A percentile compares a stretch with the other conserved stretches of the same genome.
These are phyloP conservation scores for Hygrophorus pudorinus DNA, from an alignment of 768 basidiomycete genomes.

Conservation along the genomic window DNA sequence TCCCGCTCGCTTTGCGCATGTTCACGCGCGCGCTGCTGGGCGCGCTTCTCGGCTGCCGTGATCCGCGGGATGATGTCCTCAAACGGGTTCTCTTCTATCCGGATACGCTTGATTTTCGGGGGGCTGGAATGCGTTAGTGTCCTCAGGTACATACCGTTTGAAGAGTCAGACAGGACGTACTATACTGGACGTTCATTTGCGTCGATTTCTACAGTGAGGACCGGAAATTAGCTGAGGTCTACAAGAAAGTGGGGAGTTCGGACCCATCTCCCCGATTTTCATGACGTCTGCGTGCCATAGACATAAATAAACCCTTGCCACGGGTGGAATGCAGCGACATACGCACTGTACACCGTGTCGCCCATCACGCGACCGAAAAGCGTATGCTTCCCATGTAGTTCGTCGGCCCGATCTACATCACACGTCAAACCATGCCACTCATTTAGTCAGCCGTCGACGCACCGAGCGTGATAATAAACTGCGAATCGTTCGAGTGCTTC, in stretches of 20 bases:
- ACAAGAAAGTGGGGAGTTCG: conserved; percentile 12
- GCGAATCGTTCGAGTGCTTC: conserved; percentile 86
- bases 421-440: background rate
- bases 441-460: background rate
- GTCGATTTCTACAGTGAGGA: conserved; percentile 46
- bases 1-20: conserved; percentile 71
- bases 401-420: conserved; percentile 71
- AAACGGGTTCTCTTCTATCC: conserved; percentile 90
- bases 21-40: conserved; percentile 74
- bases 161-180: conserved; percentile 29
- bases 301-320: background rate
- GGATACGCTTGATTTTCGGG: conserved; percentile 79
- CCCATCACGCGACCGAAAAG: conserved; percentile 86
- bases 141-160: too few species aligned
- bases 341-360: conserved; percentile 82
- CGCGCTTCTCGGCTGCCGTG: conserved; percentile 84
- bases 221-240: conserved; percentile 4
- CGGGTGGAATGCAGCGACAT: background rate
- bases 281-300: conserved; percentile 53
- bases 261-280: conserved; percentile 87
- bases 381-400: conserved; percentile 90
- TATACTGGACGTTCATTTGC: conserved; percentile 71
- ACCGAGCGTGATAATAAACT: conserved; percentile 95
- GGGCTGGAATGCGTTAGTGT: conserved; percentile 52
- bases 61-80: conserved; percentile 93